phyloP scores from a whole-genome alignment of 1,139 yeast genomes.

The Pichia sp. region DNA sequence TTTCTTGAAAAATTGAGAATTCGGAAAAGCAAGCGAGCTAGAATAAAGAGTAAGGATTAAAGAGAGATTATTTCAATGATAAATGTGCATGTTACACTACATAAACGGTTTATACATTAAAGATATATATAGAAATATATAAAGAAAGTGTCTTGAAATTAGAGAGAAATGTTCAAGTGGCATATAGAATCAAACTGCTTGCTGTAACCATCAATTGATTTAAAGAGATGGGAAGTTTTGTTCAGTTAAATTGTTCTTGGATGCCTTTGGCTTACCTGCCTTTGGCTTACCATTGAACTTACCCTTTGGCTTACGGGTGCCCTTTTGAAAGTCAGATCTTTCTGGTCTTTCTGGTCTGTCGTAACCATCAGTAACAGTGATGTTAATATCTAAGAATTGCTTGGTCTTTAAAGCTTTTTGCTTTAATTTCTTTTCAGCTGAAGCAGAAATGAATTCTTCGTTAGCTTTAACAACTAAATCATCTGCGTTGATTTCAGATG shows the following conservation, averaged over 20 bases:
- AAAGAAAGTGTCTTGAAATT: neutral
- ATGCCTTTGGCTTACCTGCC: constrained; percentile 5
- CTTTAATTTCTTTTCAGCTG: constrained; percentile 54
- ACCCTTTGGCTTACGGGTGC: constrained; percentile 19
- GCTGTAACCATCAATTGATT: constrained; percentile 16
- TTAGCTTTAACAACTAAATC: constrained; percentile 53
- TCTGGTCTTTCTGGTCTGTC: constrained; percentile 18
- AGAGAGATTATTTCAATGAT: neutral
- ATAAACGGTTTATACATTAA: neutral
- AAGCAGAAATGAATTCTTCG: constrained; percentile 50
- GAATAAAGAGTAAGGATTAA: neutral
- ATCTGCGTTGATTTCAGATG: constrained; percentile 50
- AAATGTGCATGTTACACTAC: neutral
- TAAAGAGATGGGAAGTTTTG: constrained; percentile 56
- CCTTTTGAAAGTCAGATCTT: constrained; percentile 26
- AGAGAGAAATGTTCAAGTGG: neutral
- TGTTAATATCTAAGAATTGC: constrained; percentile 60
- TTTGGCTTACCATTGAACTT: constrained; percentile 14
- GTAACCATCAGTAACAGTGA: constrained; percentile 51
- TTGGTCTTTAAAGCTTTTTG: constrained; percentile 63
- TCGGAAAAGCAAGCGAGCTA: neutral
- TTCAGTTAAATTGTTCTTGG: constrained; percentile 36
- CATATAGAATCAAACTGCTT: neutral
- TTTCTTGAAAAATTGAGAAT: neutral
- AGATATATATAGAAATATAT: neutral